A percentile compares a stretch with the other conserved stretches of the same genome.
These are phyloP conservation scores for Coprinopsis sp. DNA, from an alignment of 768 basidiomycete genomes.

Conservation along the genomic window DNA sequence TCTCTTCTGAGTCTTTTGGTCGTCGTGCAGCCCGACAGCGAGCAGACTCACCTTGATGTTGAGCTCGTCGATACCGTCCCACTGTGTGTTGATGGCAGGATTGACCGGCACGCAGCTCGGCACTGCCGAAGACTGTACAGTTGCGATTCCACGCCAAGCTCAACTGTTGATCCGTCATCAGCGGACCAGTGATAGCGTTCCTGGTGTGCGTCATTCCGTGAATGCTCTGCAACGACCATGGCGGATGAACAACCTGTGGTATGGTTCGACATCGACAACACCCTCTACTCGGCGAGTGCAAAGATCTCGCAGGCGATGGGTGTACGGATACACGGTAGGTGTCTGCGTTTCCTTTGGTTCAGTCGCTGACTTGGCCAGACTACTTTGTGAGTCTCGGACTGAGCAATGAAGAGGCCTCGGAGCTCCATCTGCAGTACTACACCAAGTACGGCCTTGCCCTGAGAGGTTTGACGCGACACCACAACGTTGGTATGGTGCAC, in stretches of 20 bases:
- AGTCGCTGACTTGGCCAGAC: constrained; percentile 31
- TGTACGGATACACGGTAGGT: constrained; percentile 66
- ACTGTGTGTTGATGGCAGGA: constrained; percentile 32
- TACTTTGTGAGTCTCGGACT: constrained; percentile 74
- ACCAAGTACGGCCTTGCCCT: constrained; percentile 79
- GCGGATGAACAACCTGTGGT: constrained; percentile 57
- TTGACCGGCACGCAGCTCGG: too few species aligned
- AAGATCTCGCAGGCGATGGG: constrained; percentile 80
- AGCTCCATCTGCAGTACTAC: constrained; percentile 70
- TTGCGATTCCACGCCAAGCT: too few species aligned
- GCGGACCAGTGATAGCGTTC: not conserved
- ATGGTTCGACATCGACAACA: constrained; percentile 88
- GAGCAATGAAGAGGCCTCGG: constrained; percentile 61
- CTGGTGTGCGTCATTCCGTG: not conserved
- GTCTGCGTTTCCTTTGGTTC: not conserved
- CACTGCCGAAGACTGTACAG: too few species aligned
- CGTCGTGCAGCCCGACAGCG: constrained; percentile 6
- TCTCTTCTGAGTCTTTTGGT: constrained; percentile 9
- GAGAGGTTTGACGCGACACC: constrained; percentile 71
- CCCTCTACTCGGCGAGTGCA: constrained; percentile 73
- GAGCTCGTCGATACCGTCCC: constrained; percentile 49
- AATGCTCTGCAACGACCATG: constrained; percentile 4
- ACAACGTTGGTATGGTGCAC: constrained; percentile 57
- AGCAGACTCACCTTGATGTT: constrained; percentile 41
- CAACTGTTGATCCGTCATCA: not conserved